A percentile compares a stretch with the other conserved stretches of the same genome.
These are phyloP conservation scores for Xylaria sp. DNA, from an alignment of 495 filamentous ascomycete species.

Conservation along the genomic window DNA sequence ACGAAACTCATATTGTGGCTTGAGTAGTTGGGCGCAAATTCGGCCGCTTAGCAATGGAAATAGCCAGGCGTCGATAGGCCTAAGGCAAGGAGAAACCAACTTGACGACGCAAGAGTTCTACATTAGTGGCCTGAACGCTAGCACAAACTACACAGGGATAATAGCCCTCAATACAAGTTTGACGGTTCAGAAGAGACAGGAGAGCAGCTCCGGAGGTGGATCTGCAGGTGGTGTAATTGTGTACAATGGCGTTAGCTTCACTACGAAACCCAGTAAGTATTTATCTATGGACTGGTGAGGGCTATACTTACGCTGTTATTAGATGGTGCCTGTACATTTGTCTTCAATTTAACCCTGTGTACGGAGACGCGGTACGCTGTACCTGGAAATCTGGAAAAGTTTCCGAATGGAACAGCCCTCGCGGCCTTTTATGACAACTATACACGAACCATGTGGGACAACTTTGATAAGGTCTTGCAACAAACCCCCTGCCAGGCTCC, in stretches of 20 bases:
- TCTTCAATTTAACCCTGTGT: slow-evolving; percentile 87
- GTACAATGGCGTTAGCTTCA: slow-evolving; percentile 70
- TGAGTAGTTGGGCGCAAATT: slow-evolving; percentile 68
- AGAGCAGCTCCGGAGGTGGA: slow-evolving; percentile 48
- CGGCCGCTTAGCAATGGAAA: slow-evolving; percentile 55
- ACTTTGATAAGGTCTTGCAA: slow-evolving; percentile 80
- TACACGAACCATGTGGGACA: slow-evolving; percentile 65
- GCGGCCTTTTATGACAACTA: slow-evolving; percentile 73
- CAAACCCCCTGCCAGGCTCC: slow-evolving; percentile 85
- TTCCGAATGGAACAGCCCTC: slow-evolving; percentile 56
- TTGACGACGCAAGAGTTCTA: slow-evolving; percentile 87
- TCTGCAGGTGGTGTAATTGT: slow-evolving; percentile 74
- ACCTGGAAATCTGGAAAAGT: slow-evolving; percentile 72
- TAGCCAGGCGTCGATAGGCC: slow-evolving; percentile 58
- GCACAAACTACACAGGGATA: slow-evolving; percentile 72
- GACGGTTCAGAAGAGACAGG: slow-evolving; percentile 53
- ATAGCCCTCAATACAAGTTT: slow-evolving; percentile 69
- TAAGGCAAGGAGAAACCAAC: slow-evolving; percentile 66
- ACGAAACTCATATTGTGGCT: slow-evolving; percentile 75
- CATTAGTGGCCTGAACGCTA: slow-evolving; percentile 72
- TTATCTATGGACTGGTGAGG: neutral
- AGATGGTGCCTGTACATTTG: slow-evolving; percentile 69
- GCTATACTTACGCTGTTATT: slow-evolving; percentile 26
- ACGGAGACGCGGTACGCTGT: slow-evolving; percentile 87
- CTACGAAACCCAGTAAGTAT: slow-evolving; percentile 75